Conservation (phyloP, 2,329 filamentous ascomycete species). For the Aspergillus sojae region DNA sequence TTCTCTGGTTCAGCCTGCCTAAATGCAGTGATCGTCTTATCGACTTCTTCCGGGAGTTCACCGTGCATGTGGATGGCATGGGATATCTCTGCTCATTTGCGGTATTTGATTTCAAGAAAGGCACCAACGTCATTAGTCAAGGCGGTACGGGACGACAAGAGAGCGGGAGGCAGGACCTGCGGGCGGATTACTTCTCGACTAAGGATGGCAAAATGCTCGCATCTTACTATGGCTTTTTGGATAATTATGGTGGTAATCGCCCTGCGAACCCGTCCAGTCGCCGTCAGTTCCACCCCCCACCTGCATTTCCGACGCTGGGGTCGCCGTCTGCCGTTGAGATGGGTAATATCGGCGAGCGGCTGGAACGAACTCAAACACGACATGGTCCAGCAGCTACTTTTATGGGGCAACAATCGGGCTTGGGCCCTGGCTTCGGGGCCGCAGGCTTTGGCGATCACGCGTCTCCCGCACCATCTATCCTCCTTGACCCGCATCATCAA, state of each 20-base stretch:
- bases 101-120: conserved; percentile 94
- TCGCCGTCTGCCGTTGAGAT: conserved; percentile 57
- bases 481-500: conserved; percentile 52
- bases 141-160: conserved; percentile 36
- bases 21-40: conserved; percentile 89
- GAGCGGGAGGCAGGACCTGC: conserved; percentile 60
- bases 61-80: conserved; percentile 91
- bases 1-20: conserved; percentile 83
- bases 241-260: conserved; percentile 82
- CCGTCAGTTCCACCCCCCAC: conserved; percentile 72
- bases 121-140: conserved; percentile 59
- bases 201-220: conserved; percentile 99
- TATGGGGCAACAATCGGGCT: conserved; percentile 27
- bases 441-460: conserved; percentile 28
- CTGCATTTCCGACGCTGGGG: conserved; percentile 71
- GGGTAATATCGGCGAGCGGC: conserved; percentile 46
- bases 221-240: conserved; percentile 91
- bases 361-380: conserved; percentile 6
- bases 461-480: conserved; percentile 46
- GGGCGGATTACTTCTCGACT: conserved; percentile 90
- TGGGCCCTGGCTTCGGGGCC: conserved; percentile 31
- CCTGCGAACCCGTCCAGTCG: conserved; percentile 53
- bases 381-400: neutral
- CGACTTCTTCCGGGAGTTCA: conserved; percentile 98
- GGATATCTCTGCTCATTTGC: conserved; percentile 97